Base-by-base conservation (phyloP, 2,329 filamentous ascomycete species). In the Phoma sp. region DNA sequence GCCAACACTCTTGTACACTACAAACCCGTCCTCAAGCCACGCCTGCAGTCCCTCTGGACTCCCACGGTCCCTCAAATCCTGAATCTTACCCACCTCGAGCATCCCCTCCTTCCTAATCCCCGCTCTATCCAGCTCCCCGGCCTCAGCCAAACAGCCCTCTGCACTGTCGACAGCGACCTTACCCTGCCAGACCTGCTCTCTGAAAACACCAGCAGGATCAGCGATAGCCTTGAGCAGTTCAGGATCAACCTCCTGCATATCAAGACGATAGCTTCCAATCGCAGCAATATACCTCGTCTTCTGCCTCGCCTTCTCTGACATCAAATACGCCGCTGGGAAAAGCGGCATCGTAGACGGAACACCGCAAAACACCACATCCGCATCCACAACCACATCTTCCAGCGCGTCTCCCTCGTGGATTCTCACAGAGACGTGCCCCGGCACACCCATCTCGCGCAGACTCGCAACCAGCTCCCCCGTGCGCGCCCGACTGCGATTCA, bases 1-100 rank as follows among this genome's bases (percentile, higher is more conserved):
- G 0, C 80, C 80, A 7, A 83, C 80, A 55, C 79, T 80, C 59
- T 83, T 83, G 40, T 80, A 81, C 1, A 83, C 65, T 25, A 80
- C 71, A 63, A 79, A 78, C 1, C 71, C 73, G 0, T 68, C 61
- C n/a, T 64, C 52, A 0, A 72, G 60, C 64, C 60, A 64, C 0
- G 63, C 29, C 4, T 56, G 53, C 1, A 62, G 43, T 2, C 56
- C 55, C 2, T 59, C 55, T 5, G 64, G 39, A 1, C 72, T 68
- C 15, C 64, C 67, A 2, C 57, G 57, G 25, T 20, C 10, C 15
- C 46, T 52, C 9, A 55, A 18, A 2, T 18, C 42, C 12, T 45
- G 47, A 4, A 57, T 42, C 29, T 14, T 33, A 3, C 61, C 59
- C 6, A 53, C 53, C 18, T 63, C 59, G 9, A 63, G 10, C 59